Base-by-base conservation (phyloP, 2,329 filamentous ascomycete genomes). In the Blastomyces emzantsi region DNA sequence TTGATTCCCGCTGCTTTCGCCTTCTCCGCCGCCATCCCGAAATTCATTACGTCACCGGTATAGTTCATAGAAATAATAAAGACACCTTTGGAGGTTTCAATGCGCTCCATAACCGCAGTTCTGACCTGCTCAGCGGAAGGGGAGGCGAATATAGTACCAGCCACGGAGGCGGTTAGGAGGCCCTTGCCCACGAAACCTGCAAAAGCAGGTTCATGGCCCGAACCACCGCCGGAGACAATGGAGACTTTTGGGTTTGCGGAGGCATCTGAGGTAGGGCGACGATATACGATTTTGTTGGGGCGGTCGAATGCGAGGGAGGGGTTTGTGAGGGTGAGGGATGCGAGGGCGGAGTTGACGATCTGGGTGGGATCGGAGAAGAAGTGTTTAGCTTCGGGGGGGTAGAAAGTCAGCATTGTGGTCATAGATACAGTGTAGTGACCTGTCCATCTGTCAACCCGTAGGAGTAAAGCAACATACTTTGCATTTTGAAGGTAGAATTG, bases 31-130 rank as follows among this genome's bases (percentile, higher is more conserved):
- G 88, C 92, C 83, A 97, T 88, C 63, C 92, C 92, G 73, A 97
- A 97, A 78, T 96, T 95, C 69, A 97, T 82, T 62, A 96, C 85
- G 74, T 92, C 90, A 47, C 90, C 90, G 1, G 91, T 96, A 76
- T 96, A 96, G 75, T 97, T 97, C 90, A 96, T 96, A 39, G 96
- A 90, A 6, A 92, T 87, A n/a, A 96, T 89, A 51, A 97, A 75
- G 1, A 96, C 89, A 30, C 92, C 93, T 66, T 85, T 83, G 55
- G 83, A 81, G 3, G 83, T 82, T 65, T 90, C 85, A 2, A 96
- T 89, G 25, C 90, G 82, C 52, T 86, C 83, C 71, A 87, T 84
- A 62, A 95, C 88, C 64, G 87, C 90, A 68, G 84, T 81, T 63
- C 90, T 85, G 62, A 97, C 87, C 78, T 97, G 92, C 76, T 94